Percentiles rank a stretch among this genome's conserved stretches.
Conservation (phyloP, 306 rosid genomes). For the Senna siamea region DNA sequence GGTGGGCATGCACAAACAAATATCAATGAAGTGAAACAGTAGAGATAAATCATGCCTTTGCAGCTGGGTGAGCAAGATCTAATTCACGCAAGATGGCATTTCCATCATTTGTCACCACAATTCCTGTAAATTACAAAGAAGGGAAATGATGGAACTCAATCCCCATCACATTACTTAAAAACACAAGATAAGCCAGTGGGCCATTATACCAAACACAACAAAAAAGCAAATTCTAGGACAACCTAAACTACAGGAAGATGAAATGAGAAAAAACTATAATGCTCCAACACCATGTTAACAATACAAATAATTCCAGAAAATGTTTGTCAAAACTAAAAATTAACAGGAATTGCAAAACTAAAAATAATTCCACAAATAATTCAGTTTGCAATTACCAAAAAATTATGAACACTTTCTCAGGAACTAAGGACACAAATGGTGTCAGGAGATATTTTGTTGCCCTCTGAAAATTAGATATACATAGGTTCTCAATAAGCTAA, state of each 20-base stretch:
- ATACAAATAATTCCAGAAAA: neutral
- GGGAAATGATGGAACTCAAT: constrained; percentile 1
- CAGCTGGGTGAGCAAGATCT: constrained; percentile 98
- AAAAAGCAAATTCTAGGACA: constrained; percentile 16
- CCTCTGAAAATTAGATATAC: neutral
- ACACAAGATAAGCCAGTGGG: constrained; percentile 2
- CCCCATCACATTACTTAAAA: neutral
- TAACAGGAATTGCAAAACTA: too few relatives aligned
- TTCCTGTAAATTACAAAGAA: constrained; percentile 55
- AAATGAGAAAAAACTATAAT: neutral
- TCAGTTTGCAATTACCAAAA: constrained; percentile 9
- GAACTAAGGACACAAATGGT: constrained; percentile 1
- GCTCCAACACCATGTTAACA: constrained; percentile 4
- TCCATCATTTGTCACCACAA: constrained; percentile 98
- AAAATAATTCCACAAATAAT: neutral
- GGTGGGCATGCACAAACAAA: too few relatives aligned
- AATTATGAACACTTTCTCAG: constrained; percentile 6
- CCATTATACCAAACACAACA: neutral
- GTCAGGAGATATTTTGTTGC: constrained; percentile 1
- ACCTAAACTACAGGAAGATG: constrained; percentile 12
- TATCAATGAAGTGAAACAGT: constrained; percentile 17
- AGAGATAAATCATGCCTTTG: constrained; percentile 66
- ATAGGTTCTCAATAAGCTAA: neutral
- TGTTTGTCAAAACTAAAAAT: neutral
- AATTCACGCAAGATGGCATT: constrained; percentile 94